phyloP scores from a whole-genome alignment of 495 filamentous ascomycete genomes.

The Filosporella fistucella region DNA sequence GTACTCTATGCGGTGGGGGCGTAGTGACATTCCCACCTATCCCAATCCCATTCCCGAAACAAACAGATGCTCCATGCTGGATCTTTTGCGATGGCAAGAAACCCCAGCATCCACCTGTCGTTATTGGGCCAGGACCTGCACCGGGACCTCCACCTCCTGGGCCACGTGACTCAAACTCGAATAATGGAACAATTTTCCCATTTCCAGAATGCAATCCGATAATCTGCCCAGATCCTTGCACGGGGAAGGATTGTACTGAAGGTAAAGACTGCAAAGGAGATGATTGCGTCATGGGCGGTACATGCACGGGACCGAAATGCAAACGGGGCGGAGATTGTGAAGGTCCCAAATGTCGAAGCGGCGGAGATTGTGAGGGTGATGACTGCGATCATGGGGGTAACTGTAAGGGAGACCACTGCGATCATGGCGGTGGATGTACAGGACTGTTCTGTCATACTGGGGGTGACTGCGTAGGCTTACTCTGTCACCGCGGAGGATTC shows the following conservation, averaged over 20 bases:
- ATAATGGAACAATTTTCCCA: too few species aligned
- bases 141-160: too few species aligned
- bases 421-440: neutral
- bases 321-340: neutral
- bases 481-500: slow-evolving; percentile 2
- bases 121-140: neutral
- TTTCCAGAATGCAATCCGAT: too few species aligned
- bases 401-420: neutral
- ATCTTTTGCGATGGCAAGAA: too few species aligned
- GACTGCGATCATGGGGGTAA: slow-evolving; percentile 2
- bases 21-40: too few species aligned
- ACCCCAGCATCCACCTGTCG: neutral
- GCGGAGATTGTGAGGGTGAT: neutral
- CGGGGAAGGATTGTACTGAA: neutral
- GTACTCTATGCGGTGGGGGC: too few species aligned
- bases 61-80: too few species aligned
- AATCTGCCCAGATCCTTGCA: too few species aligned
- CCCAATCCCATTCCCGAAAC: too few species aligned
- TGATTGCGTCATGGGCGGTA: neutral
- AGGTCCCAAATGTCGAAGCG: neutral
- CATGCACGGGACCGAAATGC: slow-evolving; percentile 1
- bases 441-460: slow-evolving; percentile 2
- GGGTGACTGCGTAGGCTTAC: neutral
- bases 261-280: neutral
- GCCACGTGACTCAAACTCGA: too few species aligned